Evolutionary conservation across 192 early-diverging fungal genomes (phyloP).

Genomic region (Umbelopsis isabellina): DNA sequence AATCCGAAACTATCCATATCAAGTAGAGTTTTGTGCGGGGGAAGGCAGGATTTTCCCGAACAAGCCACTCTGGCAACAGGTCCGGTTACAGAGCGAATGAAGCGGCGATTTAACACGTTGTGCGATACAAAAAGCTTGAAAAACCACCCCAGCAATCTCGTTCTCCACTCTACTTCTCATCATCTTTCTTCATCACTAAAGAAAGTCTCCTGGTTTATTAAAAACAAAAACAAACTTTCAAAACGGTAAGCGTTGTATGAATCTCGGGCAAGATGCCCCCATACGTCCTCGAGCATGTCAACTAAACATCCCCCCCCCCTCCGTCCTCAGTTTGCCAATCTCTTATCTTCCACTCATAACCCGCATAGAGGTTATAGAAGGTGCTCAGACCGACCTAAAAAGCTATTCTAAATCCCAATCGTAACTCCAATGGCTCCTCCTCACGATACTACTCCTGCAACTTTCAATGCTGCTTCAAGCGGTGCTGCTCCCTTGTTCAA

Average conservation of each 20-base stretch:
- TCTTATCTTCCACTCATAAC: constrained; percentile 51
- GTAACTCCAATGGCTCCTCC: constrained; percentile 37
- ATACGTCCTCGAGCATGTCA: neutral
- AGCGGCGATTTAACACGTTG: constrained; percentile 16
- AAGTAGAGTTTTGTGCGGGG: too few relatives aligned
- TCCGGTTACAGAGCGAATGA: neutral
- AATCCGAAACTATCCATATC: too few relatives aligned
- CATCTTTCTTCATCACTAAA: constrained; percentile 17
- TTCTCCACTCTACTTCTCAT: neutral
- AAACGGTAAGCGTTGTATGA: constrained; percentile 31
- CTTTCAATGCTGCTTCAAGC: constrained; percentile 45
- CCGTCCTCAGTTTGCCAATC: constrained; percentile 46
- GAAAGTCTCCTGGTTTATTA: constrained; percentile 5
- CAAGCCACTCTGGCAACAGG: constrained; percentile 7
- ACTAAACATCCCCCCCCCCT: neutral
- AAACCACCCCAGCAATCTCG: neutral
- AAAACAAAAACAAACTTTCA: neutral
- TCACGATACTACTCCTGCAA: constrained; percentile 31
- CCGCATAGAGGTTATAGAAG: constrained; percentile 47
- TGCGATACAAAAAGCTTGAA: neutral
- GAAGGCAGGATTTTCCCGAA: neutral
- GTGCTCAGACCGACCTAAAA: constrained; percentile 46
- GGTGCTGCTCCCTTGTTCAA: constrained; percentile 61
- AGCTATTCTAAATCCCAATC: constrained; percentile 29
- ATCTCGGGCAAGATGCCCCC: neutral